A percentile compares a stretch with the other conserved stretches of the same genome.
Conservation (phyloP, 2,329 filamentous ascomycete genomes). For the Aspergillus luchuensis region DNA sequence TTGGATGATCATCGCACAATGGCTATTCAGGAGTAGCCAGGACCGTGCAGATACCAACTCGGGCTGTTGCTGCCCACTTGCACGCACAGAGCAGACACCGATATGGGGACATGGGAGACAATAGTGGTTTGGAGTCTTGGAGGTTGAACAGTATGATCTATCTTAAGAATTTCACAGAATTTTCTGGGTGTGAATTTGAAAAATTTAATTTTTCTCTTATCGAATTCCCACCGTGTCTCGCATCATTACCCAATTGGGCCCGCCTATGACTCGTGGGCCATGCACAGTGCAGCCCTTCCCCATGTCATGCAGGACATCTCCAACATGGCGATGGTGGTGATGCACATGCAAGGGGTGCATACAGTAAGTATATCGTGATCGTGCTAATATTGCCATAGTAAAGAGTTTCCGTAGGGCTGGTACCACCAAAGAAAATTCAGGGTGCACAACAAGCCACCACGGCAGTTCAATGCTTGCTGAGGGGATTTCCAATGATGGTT, state of each 20-base stretch:
- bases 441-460: not conserved
- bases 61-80: not conserved
- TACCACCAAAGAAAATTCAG: not conserved
- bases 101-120: not conserved
- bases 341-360: not conserved
- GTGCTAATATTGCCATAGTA: no score
- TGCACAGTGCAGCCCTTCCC: not conserved
- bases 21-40: not conserved
- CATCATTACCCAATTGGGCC: not conserved
- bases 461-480: not conserved
- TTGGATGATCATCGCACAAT: constrained; percentile 2
- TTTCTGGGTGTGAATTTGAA: not conserved
- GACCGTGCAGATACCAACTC: not conserved
- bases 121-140: not conserved
- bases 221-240: not conserved
- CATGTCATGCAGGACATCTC: not conserved
- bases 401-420: not conserved
- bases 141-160: not conserved
- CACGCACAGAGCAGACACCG: not conserved
- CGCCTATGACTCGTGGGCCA: not conserved
- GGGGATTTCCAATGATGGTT: not conserved
- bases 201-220: not conserved
- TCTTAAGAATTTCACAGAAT: not conserved
- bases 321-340: not conserved
- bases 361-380: no score